These are phyloP conservation scores for Chrysoporthe puriensis DNA, from an alignment of 2,329 filamentous ascomycete species.

Conservation along the genomic window DNA sequence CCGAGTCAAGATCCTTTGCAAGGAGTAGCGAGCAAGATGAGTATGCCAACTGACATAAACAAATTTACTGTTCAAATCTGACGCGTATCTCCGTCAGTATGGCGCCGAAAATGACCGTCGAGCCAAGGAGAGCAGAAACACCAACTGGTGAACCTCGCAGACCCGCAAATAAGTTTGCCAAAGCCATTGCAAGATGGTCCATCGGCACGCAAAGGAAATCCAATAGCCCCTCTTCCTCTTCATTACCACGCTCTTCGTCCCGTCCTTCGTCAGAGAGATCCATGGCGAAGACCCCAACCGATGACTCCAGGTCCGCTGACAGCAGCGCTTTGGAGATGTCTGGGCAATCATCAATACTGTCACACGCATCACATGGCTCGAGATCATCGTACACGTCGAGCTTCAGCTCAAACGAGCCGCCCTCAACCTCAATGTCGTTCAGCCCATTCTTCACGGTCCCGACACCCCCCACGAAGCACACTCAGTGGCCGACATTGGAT, in stretches of 20 bases:
- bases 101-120: neutral
- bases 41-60: conserved; percentile 7
- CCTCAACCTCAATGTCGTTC: conserved; percentile 2
- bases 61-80: neutral
- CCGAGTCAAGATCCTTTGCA: neutral
- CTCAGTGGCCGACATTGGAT: conserved; percentile 7
- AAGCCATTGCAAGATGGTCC: conserved; percentile 16
- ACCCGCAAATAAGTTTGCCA: conserved; percentile 13
- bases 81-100: neutral
- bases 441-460: conserved; percentile 1
- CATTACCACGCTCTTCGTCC: conserved; percentile 14
- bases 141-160: neutral
- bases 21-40: neutral
- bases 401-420: conserved; percentile 5
- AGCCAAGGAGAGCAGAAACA: neutral
- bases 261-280: conserved; percentile 17
- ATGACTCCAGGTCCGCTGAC: conserved; percentile 16
- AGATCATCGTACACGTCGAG: conserved; percentile 11
- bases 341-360: conserved; percentile 5
- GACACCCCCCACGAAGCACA: conserved; percentile 1
- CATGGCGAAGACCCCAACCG: neutral
- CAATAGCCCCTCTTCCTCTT: neutral
- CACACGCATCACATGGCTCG: neutral
- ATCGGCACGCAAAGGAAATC: conserved; percentile 4
- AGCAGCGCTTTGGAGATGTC: conserved; percentile 11